Evolutionary conservation across 78 protist genomes (phyloP).

Genomic region (Creolimax fragrantissima): DNA sequence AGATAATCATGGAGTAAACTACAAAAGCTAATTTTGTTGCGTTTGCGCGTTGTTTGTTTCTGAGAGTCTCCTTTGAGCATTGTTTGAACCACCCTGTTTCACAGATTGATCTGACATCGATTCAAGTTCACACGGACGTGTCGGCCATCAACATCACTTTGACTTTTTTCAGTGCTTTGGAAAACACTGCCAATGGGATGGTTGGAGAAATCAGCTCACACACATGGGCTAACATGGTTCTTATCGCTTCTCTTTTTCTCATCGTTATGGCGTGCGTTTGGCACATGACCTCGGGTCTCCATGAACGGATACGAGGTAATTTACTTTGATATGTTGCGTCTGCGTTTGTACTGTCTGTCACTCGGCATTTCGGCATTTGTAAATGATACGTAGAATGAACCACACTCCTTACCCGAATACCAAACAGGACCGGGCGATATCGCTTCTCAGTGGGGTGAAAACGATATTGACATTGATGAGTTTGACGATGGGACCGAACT

Average conservation of each 20-base stretch:
- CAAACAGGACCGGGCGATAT: background rate
- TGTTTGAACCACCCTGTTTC: too few species aligned
- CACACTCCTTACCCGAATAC: too few species aligned
- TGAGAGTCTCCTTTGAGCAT: too few species aligned
- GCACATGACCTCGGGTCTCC: background rate
- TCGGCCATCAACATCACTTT: background rate
- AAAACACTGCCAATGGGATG: background rate
- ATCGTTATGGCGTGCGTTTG: background rate
- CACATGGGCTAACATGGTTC: background rate
- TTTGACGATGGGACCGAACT: background rate
- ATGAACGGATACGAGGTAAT: background rate
- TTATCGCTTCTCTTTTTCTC: background rate
- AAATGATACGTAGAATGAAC: too few species aligned
- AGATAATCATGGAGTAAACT: too few species aligned
- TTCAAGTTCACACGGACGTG: background rate
- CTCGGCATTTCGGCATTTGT: too few species aligned
- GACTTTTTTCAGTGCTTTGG: background rate
- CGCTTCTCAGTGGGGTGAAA: background rate
- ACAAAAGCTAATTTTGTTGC: too few species aligned
- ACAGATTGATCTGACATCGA: background rate
- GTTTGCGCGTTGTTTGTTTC: too few species aligned
- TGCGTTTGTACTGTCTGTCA: too few species aligned
- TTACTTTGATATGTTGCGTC: too few species aligned
- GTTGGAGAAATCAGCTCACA: background rate
- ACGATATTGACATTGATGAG: background rate